Evolutionary conservation across 2,329 filamentous ascomycete genomes (phyloP).

Genomic region (Exophiala aquamarina): DNA sequence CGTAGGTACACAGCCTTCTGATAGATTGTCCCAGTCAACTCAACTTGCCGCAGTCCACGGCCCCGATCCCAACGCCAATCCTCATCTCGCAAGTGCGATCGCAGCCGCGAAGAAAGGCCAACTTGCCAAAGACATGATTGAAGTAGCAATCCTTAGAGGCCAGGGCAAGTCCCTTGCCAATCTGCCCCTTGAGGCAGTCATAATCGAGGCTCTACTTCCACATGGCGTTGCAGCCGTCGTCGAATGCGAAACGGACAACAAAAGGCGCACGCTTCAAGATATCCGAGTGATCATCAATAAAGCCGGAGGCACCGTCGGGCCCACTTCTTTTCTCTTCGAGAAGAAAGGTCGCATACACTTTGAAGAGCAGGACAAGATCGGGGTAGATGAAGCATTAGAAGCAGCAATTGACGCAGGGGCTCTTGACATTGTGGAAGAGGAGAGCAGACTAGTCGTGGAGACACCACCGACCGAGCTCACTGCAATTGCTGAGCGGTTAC

Average conservation of each 20-base stretch:
- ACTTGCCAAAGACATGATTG: conserved; percentile 81
- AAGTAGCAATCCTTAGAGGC: conserved; percentile 81
- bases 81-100: conserved; percentile 72
- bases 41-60: conserved; percentile 63
- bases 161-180: conserved; percentile 79
- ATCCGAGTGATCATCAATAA: conserved; percentile 71
- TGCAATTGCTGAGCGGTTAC: conserved; percentile 63
- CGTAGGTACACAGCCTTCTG: conserved; percentile 47
- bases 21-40: not conserved
- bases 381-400: conserved; percentile 73
- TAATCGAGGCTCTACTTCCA: conserved; percentile 47
- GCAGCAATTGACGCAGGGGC: conserved; percentile 82
- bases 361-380: conserved; percentile 53
- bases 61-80: conserved; percentile 70
- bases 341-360: conserved; percentile 75
- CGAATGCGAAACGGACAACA: conserved; percentile 83
- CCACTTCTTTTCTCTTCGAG: conserved; percentile 82
- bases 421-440: conserved; percentile 55
- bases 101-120: conserved; percentile 78
- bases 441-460: conserved; percentile 70
- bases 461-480: conserved; percentile 67
- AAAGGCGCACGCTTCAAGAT: conserved; percentile 70
- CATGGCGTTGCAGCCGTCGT: conserved; percentile 55
- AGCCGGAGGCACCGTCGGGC: conserved; percentile 66
- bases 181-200: conserved; percentile 62